Percentiles rank a stretch among this genome's conserved stretches.
Conservation (phyloP, 768 basidiomycete species). For the Infundibulicybe gibba region DNA sequence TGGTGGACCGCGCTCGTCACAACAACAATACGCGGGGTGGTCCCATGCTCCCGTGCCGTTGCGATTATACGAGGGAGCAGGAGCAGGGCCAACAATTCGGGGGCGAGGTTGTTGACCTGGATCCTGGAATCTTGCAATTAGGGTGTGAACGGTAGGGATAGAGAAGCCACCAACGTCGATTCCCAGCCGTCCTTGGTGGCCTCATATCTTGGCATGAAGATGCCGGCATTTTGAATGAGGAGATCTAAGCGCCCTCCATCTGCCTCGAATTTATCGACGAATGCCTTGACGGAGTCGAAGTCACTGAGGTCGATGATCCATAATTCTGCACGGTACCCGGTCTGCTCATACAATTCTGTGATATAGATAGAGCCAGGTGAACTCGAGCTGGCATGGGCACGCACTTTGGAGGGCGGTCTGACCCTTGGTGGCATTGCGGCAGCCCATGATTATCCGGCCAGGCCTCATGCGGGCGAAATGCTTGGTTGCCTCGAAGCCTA, state of each 20-base stretch:
- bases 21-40: constrained; percentile 33
- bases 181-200: constrained; percentile 45
- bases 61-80: constrained; percentile 39
- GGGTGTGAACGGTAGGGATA: too few species aligned
- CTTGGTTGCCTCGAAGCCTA: constrained; percentile 44
- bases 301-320: constrained; percentile 37
- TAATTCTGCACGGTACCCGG: constrained; percentile 31
- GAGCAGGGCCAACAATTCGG: constrained; percentile 33
- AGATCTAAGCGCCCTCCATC: constrained; percentile 34
- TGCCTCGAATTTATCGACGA: constrained; percentile 29
- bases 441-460: constrained; percentile 34
- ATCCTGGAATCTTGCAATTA: constrained; percentile 22
- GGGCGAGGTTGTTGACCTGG: constrained; percentile 44
- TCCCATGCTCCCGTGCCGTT: constrained; percentile 27
- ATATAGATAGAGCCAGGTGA: neutral
- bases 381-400: constrained; percentile 5
- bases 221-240: constrained; percentile 41
- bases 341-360: constrained; percentile 25
- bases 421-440: constrained; percentile 31
- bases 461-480: constrained; percentile 44
- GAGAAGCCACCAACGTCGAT: constrained; percentile 22
- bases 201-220: constrained; percentile 9
- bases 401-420: constrained; percentile 29
- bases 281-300: constrained; percentile 37
- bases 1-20: constrained; percentile 41